Evolutionary conservation across 768 basidiomycete genomes (phyloP).

Genomic region (Leccinum barrowsii): DNA sequence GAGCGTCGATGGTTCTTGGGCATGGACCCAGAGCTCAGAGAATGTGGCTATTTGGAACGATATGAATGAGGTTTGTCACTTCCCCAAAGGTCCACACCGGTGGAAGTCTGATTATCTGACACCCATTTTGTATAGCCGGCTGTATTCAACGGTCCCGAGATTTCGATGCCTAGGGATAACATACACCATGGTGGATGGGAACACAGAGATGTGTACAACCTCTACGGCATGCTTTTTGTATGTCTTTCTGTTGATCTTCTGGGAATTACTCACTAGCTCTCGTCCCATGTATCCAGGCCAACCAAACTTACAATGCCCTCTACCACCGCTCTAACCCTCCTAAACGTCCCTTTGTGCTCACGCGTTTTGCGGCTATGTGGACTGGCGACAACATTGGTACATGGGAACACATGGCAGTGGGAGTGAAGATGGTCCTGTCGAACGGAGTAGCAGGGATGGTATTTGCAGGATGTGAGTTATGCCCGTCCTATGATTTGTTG

Average conservation of each 20-base stretch:
- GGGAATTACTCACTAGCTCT: neutral
- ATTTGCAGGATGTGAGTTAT: conserved; percentile 79
- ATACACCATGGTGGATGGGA: conserved; percentile 96
- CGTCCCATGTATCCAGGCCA: conserved; percentile 50
- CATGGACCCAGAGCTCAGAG: conserved; percentile 78
- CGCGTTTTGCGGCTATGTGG: conserved; percentile 97
- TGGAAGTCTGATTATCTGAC: neutral
- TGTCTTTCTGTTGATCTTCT: conserved; percentile 22
- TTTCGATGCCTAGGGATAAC: conserved; percentile 71
- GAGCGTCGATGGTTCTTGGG: conserved; percentile 53
- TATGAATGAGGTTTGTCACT: conserved; percentile 85
- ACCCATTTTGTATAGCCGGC: conserved; percentile 60
- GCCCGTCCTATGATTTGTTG: neutral
- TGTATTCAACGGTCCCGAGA: conserved; percentile 98
- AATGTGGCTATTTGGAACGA: conserved; percentile 97
- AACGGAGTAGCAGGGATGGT: conserved; percentile 88
- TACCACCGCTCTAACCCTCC: conserved; percentile 68
- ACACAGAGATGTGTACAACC: conserved; percentile 94
- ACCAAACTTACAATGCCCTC: conserved; percentile 79
- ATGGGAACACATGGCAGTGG: conserved; percentile 96
- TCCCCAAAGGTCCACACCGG: neutral
- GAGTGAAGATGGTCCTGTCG: conserved; percentile 89
- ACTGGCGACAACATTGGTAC: conserved; percentile 98
- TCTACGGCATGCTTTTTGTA: conserved; percentile 94
- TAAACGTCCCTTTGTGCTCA: conserved; percentile 91